These are phyloP conservation scores for Xylaria digitata DNA, from an alignment of 2,329 filamentous ascomycete genomes.

Conservation along the genomic window DNA sequence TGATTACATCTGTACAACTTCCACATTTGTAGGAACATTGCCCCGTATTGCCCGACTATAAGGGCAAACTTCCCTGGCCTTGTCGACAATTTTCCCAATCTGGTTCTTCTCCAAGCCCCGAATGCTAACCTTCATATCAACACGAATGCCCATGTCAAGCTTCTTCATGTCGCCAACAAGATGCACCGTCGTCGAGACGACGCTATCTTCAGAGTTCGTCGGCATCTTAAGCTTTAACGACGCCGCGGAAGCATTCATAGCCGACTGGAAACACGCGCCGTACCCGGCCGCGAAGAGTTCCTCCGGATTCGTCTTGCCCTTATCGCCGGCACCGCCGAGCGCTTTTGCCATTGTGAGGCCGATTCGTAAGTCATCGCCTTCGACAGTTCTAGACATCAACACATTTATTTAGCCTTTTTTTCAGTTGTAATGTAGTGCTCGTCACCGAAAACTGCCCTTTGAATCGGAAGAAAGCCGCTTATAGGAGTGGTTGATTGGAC, in stretches of 20 bases:
- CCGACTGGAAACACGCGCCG: conserved; percentile 39
- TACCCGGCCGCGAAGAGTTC: conserved; percentile 41
- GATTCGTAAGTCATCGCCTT: conserved; percentile 37
- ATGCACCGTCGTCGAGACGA: conserved; percentile 39
- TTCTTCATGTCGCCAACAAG: conserved; percentile 39
- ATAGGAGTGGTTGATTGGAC: neutral
- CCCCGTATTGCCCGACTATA: conserved; percentile 37
- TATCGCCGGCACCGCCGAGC: conserved; percentile 36
- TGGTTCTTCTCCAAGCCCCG: conserved; percentile 29
- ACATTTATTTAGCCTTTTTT: conserved; percentile 2
- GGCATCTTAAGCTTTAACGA: conserved; percentile 35
- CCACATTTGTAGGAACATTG: conserved; percentile 36
- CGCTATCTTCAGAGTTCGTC: conserved; percentile 30
- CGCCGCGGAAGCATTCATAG: conserved; percentile 38
- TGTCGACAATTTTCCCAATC: conserved; percentile 33
- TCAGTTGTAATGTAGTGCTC: neutral
- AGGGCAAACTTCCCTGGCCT: conserved; percentile 36
- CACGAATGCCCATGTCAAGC: conserved; percentile 39
- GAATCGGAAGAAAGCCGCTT: neutral
- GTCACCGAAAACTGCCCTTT: neutral
- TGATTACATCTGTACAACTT: conserved; percentile 28
- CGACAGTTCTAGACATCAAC: conserved; percentile 23
- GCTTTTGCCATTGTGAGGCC: conserved; percentile 39
- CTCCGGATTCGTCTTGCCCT: conserved; percentile 41
- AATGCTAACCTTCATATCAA: conserved; percentile 35